A percentile compares a stretch with the other conserved stretches of the same genome.
phyloP scores from a whole-genome alignment of 2,329 filamentous ascomycete species.

The Trichoderma semiorbis region DNA sequence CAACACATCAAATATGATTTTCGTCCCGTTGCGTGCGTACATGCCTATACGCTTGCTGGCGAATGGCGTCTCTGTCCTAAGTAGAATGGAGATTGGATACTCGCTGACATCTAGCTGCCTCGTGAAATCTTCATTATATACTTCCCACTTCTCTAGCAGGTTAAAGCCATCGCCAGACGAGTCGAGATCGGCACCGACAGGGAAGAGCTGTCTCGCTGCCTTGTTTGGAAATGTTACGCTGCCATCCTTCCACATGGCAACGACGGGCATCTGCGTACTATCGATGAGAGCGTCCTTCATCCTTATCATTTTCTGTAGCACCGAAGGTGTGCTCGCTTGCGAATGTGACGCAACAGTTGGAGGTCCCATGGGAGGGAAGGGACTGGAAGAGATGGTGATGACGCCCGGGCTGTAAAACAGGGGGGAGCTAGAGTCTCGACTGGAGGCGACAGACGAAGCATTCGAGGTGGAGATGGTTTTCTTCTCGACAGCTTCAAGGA shows the following conservation, averaged over 20 bases:
- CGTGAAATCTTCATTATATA: constrained; percentile 66
- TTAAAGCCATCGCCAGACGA: constrained; percentile 48
- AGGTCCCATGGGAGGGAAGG: constrained; percentile 65
- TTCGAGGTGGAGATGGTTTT: constrained; percentile 44
- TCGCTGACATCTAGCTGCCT: constrained; percentile 55
- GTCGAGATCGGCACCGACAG: constrained; percentile 39
- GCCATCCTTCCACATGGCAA: constrained; percentile 79
- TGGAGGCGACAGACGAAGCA: constrained; percentile 46
- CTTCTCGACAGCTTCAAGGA: constrained; percentile 46
- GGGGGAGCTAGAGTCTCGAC: constrained; percentile 46
- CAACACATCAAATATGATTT: constrained; percentile 59
- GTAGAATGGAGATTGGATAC: constrained; percentile 63
- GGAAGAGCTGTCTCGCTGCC: constrained; percentile 55
- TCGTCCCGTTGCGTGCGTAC: constrained; percentile 49
- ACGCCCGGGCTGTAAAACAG: constrained; percentile 50
- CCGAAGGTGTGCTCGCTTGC: constrained; percentile 55
- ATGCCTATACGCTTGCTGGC: constrained; percentile 60
- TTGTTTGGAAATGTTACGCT: constrained; percentile 71
- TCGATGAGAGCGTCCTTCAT: constrained; percentile 77
- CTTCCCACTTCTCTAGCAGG: constrained; percentile 55
- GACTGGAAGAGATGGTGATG: constrained; percentile 51
- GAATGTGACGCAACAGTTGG: constrained; percentile 54
- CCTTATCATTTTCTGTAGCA: constrained; percentile 68
- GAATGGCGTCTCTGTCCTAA: constrained; percentile 60
- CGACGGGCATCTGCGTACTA: constrained; percentile 68